Conservation (phyloP, 1,284 basidiomycete genomes). For the Irpex lacteus region DNA sequence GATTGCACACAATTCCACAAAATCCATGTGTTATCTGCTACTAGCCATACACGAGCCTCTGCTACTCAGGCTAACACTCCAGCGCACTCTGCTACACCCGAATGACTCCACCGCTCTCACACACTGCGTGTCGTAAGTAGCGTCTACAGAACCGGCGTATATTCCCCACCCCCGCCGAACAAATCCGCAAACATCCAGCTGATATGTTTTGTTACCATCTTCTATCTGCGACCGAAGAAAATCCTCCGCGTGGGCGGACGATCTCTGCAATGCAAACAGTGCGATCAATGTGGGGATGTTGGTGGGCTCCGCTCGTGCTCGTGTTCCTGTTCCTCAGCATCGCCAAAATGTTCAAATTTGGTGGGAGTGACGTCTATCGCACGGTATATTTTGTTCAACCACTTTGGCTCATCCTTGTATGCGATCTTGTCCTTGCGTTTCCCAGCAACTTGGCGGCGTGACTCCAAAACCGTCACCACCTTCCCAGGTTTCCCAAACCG, state of each 20-base stretch:
- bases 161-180: neutral
- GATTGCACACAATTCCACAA: no score
- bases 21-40: no score
- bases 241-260: neutral
- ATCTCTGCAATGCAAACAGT: neutral
- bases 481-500: slow-evolving; percentile 64
- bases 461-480: slow-evolving; percentile 42
- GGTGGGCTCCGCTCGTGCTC: neutral
- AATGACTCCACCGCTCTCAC: neutral
- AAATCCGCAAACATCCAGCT: neutral
- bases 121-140: neutral
- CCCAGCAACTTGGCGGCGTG: slow-evolving; percentile 37
- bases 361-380: slow-evolving; percentile 38
- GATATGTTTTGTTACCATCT: neutral
- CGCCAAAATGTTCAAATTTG: slow-evolving; percentile 45
- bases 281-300: neutral
- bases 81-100: no score
- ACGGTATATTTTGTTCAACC: slow-evolving; percentile 46
- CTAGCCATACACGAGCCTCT: no score
- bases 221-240: neutral
- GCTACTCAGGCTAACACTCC: no score
- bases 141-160: neutral
- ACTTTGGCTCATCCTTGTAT: slow-evolving; percentile 36
- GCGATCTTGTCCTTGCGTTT: slow-evolving; percentile 26
- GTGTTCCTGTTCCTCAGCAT: slow-evolving; percentile 5